These are phyloP conservation scores for Thelephora terrestris DNA, from an alignment of 1,284 basidiomycete genomes.

Conservation along the genomic window DNA sequence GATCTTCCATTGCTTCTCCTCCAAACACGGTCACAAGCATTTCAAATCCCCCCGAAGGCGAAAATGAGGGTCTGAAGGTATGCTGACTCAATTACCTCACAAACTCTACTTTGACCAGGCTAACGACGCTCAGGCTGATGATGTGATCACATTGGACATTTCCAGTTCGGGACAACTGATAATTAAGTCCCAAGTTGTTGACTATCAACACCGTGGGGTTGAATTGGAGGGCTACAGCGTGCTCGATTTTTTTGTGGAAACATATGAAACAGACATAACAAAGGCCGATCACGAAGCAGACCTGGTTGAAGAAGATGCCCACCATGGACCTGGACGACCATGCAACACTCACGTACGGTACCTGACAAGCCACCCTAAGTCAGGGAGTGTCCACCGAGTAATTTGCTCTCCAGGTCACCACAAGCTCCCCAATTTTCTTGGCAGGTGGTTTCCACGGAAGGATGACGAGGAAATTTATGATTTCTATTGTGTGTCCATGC, in stretches of 20 bases:
- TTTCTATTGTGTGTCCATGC: conserved; percentile 28
- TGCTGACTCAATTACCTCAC: no score
- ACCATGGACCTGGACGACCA: conserved; percentile 5
- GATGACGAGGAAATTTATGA: conserved; percentile 17
- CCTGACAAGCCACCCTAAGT: conserved; percentile 9
- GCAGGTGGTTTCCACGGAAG: conserved; percentile 20
- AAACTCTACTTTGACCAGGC: no score
- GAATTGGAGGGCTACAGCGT: conserved; percentile 9
- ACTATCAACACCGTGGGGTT: conserved; percentile 14
- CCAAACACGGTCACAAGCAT: no score
- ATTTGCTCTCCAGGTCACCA: conserved; percentile 18
- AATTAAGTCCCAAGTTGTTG: conserved; percentile 8
- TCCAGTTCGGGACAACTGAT: conserved; percentile 1
- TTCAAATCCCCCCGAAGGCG: no score
- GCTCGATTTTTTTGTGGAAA: conserved; percentile 12
- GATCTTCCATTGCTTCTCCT: no score
- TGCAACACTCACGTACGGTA: conserved; percentile 8
- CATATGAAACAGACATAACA: conserved; percentile 13
- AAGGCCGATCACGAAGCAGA: neutral
- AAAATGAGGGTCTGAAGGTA: no score
- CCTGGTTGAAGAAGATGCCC: neutral
- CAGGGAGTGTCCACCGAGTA: conserved; percentile 13
- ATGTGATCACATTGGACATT: neutral
- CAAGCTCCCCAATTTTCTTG: conserved; percentile 24
- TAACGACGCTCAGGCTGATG: no score